Evolutionary conservation across 768 basidiomycete genomes (phyloP).

Genomic region (Psilocybe cubensis): DNA sequence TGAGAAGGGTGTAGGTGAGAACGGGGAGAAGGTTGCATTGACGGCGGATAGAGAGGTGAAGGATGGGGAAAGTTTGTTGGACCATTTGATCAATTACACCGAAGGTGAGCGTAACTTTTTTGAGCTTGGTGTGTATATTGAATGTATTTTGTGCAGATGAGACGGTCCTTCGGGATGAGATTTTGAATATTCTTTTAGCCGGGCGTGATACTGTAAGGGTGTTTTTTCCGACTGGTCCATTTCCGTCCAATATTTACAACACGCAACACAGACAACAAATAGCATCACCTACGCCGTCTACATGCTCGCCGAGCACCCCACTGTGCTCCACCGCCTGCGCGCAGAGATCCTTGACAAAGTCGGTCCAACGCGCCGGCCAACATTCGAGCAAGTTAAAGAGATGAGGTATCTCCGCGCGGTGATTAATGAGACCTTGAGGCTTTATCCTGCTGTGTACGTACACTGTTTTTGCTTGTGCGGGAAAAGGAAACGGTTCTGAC

Average conservation of each 20-base stretch:
- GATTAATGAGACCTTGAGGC: conserved; percentile 58
- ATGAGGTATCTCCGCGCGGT: conserved; percentile 65
- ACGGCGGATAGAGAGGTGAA: conserved; percentile 34
- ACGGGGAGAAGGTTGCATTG: conserved; percentile 11
- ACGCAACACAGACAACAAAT: conserved; percentile 45
- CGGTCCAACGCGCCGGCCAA: conserved; percentile 46
- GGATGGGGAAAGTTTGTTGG: conserved; percentile 51
- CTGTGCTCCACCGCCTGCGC: conserved; percentile 47
- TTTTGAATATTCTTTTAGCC: conserved; percentile 55
- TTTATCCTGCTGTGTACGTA: conserved; percentile 55
- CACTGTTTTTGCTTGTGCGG: not conserved
- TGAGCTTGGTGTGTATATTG: not conserved
- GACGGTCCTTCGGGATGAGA: conserved; percentile 46
- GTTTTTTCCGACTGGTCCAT: not conserved
- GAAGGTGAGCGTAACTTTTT: conserved; percentile 38
- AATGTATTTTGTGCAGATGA: conserved; percentile 30
- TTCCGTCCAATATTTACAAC: not conserved
- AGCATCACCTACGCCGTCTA: conserved; percentile 58
- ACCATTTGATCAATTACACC: conserved; percentile 57
- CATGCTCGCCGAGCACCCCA: conserved; percentile 56
- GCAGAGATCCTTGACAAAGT: conserved; percentile 51
- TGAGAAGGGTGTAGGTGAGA: conserved; percentile 32
- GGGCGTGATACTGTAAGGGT: conserved; percentile 53
- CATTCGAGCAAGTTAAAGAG: conserved; percentile 56
- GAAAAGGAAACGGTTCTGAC: not conserved